Percentiles rank a stretch among this genome's conserved stretches.
Evolutionary conservation across 139 green algal species (phyloP).

Genomic region (Tetratostichococcus sp.): DNA sequence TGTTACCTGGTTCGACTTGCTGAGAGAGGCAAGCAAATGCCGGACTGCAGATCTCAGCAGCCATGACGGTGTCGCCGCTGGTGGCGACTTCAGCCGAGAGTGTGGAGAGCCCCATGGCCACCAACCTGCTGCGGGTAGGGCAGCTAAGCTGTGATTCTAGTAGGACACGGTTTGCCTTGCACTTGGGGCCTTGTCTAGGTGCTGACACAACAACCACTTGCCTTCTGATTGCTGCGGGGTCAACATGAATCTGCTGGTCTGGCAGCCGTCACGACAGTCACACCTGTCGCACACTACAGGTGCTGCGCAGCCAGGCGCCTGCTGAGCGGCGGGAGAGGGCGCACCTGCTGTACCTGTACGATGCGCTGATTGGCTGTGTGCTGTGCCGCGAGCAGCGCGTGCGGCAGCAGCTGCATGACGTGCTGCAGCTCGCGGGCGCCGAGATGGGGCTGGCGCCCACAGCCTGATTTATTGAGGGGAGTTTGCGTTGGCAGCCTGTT

Average conservation of each 20-base stretch:
- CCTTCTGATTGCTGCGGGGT: too few species aligned
- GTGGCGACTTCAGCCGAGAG: constrained; percentile 28
- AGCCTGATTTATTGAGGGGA: too few species aligned
- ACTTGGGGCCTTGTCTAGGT: too few species aligned
- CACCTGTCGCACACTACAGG: constrained; percentile 16
- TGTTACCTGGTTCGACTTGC: too few species aligned
- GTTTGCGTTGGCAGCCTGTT: too few species aligned
- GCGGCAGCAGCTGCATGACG: constrained; percentile 29
- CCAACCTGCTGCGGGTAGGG: constrained; percentile 20
- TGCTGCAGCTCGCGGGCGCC: constrained; percentile 41
- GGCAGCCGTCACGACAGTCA: too few species aligned
- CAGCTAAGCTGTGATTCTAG: neutral
- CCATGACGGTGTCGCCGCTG: constrained; percentile 33
- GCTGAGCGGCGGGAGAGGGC: constrained; percentile 29
- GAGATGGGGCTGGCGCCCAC: constrained; percentile 36
- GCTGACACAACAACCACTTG: too few species aligned
- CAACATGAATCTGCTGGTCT: too few species aligned
- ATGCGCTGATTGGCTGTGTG: constrained; percentile 32
- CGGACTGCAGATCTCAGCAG: neutral
- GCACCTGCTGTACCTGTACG: constrained; percentile 58
- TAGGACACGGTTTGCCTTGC: neutral
- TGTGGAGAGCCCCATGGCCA: neutral
- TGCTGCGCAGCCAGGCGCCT: constrained; percentile 4
- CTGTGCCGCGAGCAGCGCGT: constrained; percentile 40
- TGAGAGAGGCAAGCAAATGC: too few species aligned